Conservation (phyloP, 129 eudicot genomes). For the Centrapalus pauciflorus region DNA sequence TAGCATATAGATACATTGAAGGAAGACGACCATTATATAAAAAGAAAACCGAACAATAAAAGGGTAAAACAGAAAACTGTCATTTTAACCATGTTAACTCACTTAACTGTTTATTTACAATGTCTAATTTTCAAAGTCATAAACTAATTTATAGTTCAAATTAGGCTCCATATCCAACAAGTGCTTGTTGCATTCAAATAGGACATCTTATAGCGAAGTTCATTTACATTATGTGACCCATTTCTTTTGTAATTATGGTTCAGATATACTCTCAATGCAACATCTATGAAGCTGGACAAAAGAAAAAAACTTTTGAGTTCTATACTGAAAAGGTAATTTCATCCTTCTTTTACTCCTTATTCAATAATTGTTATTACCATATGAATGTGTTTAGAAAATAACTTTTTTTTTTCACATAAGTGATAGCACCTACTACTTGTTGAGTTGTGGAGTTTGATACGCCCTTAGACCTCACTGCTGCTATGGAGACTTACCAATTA, state of each 20-base stretch:
- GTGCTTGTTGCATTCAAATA: neutral
- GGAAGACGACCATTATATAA: neutral
- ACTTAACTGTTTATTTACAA: neutral
- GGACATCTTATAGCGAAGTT: neutral
- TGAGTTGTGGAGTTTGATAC: too few relatives aligned
- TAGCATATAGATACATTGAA: neutral
- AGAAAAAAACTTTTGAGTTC: conserved; percentile 68
- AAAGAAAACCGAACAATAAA: neutral
- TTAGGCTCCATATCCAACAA: conserved; percentile 5
- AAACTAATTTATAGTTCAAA: neutral
- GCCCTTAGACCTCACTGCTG: too few relatives aligned
- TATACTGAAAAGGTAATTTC: conserved; percentile 65
- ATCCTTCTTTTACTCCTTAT: neutral
- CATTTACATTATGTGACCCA: neutral
- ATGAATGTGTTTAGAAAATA: neutral
- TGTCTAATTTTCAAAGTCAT: neutral
- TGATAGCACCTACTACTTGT: conserved; percentile 1
- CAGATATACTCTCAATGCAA: conserved; percentile 85
- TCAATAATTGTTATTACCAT: neutral
- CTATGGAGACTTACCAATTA: too few relatives aligned
- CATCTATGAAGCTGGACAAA: conserved; percentile 77
- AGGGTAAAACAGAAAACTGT: neutral
- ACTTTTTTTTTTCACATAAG: neutral
- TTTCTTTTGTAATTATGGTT: neutral
- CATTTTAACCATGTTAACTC: neutral